A percentile compares a stretch with the other conserved stretches of the same genome.
Conservation (phyloP, 768 basidiomycete species). For the Mycena maculata region DNA sequence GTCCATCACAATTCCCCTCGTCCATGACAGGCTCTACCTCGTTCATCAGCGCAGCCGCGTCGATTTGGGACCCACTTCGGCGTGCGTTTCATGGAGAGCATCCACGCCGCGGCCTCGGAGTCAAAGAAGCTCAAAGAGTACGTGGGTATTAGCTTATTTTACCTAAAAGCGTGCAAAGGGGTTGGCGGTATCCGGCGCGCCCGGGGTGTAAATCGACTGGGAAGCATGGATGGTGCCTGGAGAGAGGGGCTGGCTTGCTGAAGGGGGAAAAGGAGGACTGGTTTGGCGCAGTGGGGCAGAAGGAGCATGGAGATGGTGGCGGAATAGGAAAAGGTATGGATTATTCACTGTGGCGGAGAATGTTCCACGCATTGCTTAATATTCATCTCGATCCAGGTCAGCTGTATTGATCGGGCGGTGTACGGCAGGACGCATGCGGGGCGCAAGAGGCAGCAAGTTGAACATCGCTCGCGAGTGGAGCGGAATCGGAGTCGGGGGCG, state of each 20-base stretch:
- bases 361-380: slow-evolving; percentile 18
- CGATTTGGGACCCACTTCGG: background rate
- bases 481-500: slow-evolving; percentile 31
- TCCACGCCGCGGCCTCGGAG: slow-evolving; percentile 23
- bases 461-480: slow-evolving; percentile 11
- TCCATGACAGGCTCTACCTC: background rate
- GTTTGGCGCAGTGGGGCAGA: background rate
- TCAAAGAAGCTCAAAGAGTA: slow-evolving; percentile 13
- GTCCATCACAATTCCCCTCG: background rate
- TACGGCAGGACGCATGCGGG: slow-evolving; percentile 24
- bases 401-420: slow-evolving; percentile 15
- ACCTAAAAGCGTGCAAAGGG: slow-evolving; percentile 27
- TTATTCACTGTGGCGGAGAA: slow-evolving; percentile 33
- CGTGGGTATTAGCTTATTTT: slow-evolving; percentile 26
- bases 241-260: background rate
- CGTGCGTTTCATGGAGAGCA: slow-evolving; percentile 19
- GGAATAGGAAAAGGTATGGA: slow-evolving; percentile 11
- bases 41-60: background rate
- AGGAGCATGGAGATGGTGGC: background rate
- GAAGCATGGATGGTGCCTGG: slow-evolving; percentile 15
- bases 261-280: background rate
- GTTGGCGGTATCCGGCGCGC: slow-evolving; percentile 10
- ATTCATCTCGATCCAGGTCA: slow-evolving; percentile 21
- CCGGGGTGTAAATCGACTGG: slow-evolving; percentile 16
- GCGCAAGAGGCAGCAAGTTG: background rate